Percentiles rank a stretch among this genome's conserved stretches.
Evolutionary conservation across 179 eudicot genomes (phyloP).

Genomic region (Patellifolia procumbens): DNA sequence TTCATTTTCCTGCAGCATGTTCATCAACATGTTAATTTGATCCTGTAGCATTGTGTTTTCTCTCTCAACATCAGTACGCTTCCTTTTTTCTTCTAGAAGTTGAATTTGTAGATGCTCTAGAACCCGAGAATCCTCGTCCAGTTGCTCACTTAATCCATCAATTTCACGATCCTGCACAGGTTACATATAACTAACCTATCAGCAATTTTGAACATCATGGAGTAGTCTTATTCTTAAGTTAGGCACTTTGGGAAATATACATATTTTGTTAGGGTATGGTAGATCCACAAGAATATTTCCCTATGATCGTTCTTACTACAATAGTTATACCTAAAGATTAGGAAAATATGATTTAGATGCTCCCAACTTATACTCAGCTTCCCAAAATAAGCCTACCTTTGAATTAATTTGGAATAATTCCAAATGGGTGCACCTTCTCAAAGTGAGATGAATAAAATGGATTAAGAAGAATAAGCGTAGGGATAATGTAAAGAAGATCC

Average conservation of each 20-base stretch:
- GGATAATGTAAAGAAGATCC: no score
- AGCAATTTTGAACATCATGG: not conserved
- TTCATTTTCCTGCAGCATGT: constrained; percentile 74
- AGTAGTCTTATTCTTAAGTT: not conserved
- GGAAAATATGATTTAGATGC: no score
- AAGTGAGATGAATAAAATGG: no score
- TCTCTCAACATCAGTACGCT: constrained; percentile 78
- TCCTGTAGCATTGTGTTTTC: constrained; percentile 74
- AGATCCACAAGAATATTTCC: no score
- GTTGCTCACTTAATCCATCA: constrained; percentile 80
- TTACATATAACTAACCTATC: not conserved
- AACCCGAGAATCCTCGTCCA: constrained; percentile 78
- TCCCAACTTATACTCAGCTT: no score
- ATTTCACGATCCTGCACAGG: constrained; percentile 56
- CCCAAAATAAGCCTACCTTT: no score
- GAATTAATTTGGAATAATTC: no score
- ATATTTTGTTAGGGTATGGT: not conserved
- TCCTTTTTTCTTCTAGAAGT: constrained; percentile 84
- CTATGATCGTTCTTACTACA: no score
- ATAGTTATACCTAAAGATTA: no score
- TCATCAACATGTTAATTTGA: constrained; percentile 88
- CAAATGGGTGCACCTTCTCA: no score
- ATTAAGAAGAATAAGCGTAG: no score
- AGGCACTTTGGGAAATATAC: not conserved
- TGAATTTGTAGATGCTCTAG: constrained; percentile 87